Conservation (phyloP, 345 rosid species). For the Aquilaria malaccensis region DNA sequence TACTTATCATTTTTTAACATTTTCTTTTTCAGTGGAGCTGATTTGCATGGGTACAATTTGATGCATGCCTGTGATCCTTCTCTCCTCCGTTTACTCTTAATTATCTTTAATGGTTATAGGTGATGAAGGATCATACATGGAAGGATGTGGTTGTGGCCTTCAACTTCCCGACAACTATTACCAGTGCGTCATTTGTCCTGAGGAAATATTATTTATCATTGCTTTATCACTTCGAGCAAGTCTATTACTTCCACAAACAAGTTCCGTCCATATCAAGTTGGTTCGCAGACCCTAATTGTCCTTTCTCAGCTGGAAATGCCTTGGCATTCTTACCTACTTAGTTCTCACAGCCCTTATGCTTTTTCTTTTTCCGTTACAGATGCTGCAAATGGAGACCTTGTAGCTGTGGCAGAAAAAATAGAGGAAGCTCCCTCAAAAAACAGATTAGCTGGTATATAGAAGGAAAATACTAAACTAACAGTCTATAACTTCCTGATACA, state of each 20-base stretch:
- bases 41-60: constrained; percentile 1
- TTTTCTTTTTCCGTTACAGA: constrained; percentile 16
- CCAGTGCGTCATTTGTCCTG: constrained; percentile 79
- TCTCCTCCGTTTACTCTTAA: background rate
- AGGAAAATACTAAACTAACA: no score
- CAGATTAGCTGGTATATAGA: constrained; percentile 14
- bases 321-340: background rate
- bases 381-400: constrained; percentile 18
- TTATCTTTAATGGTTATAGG: constrained; percentile 34
- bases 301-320: no score
- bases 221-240: constrained; percentile 67
- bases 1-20: background rate
- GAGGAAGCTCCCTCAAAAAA: constrained; percentile 20
- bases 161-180: constrained; percentile 75
- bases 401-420: constrained; percentile 23
- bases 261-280: constrained; percentile 30
- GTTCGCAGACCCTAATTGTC: constrained; percentile 14
- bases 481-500: no score
- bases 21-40: background rate
- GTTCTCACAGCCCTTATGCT: background rate
- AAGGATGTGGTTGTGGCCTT: constrained; percentile 72
- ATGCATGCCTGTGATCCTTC: background rate
- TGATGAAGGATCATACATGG: constrained; percentile 73
- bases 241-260: constrained; percentile 49
- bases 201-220: constrained; percentile 70